Conservation (phyloP, 257 asterid species). For the Solanum phureja region DNA sequence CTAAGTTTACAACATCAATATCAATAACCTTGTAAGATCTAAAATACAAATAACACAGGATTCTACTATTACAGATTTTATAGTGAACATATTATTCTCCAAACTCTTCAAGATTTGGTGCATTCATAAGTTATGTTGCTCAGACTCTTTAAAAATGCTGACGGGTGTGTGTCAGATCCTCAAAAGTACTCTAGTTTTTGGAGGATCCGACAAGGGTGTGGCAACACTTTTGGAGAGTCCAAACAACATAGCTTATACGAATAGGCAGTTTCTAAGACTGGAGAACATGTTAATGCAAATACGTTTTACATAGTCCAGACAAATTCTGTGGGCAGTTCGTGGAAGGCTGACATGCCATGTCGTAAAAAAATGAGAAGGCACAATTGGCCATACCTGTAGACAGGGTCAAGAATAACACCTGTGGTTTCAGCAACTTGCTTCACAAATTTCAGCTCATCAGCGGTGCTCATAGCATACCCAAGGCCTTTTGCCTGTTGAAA, state of each 20-base stretch:
- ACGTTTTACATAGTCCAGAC: neutral
- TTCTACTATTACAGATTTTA: neutral
- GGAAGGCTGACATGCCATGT: neutral
- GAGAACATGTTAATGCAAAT: neutral
- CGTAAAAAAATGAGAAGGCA: neutral
- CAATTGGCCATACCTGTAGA: conserved; percentile 57
- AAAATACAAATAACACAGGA: neutral
- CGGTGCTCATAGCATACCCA: conserved; percentile 88
- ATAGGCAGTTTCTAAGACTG: neutral
- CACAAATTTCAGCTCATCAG: conserved; percentile 73
- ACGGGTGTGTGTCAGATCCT: neutral
- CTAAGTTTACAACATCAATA: neutral
- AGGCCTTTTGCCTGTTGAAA: conserved; percentile 82
- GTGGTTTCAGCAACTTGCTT: conserved; percentile 76
- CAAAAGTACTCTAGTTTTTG: neutral
- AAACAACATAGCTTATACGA: neutral
- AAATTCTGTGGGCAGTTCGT: neutral
- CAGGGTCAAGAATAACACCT: conserved; percentile 92
- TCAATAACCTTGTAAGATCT: neutral
- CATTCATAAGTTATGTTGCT: neutral
- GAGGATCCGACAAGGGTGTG: neutral
- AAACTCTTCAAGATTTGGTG: neutral
- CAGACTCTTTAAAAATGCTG: too few species aligned
- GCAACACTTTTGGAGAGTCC: neutral
- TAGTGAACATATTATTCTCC: neutral